Base-by-base conservation (phyloP, 495 filamentous ascomycete genomes). In the Podospora tetraspora region DNA sequence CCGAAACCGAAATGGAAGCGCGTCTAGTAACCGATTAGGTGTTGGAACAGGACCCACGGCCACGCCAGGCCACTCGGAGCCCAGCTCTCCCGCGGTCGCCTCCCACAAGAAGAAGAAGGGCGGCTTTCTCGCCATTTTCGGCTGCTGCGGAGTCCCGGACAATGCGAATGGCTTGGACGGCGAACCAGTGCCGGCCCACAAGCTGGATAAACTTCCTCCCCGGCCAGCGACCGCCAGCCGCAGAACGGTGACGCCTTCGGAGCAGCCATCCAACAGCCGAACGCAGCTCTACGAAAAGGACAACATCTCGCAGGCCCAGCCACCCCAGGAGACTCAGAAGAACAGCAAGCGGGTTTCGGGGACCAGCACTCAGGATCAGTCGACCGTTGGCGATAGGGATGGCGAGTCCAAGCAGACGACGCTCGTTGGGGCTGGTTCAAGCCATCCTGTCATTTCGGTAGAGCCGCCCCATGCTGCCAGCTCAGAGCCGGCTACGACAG, bases 81-180 rank as follows among this genome's bases (percentile, higher is more conserved):
- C 79, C 30, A 79, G 77, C 68, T 81, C 83, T 27, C 79, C 83
- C 66, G 79, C 77, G 69, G 81, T 70, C 60, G 76, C 75, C 69
- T 74, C 74, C 16, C 83, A 79, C 61, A 87, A 85, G 73, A 77
- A 83, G 64, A 90, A 88, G 76, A 91, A 90, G 80, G 87, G 86
- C 76, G 82, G 80, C 63, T 79, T 97, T 52, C 79, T 96, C 23
- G 83, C 91, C 27, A 88, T 95, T 66, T 81, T 97, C 61, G 89
- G 85, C 63, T 97, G 93, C 81, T 97, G 93, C 76, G 88, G 88
- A 30, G 86, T 89, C 29, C 84, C 88, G 56, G 85, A 88, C 67
- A 79, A 86, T 59, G 86, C 85, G n/a, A 86, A 89, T 66, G 79
- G 86, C 3, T 81, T 88, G 56, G 88, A 87, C 67, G 86, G 88